These are phyloP conservation scores for Neurospora sp. DNA, from an alignment of 495 filamentous ascomycete genomes.

Conservation along the genomic window DNA sequence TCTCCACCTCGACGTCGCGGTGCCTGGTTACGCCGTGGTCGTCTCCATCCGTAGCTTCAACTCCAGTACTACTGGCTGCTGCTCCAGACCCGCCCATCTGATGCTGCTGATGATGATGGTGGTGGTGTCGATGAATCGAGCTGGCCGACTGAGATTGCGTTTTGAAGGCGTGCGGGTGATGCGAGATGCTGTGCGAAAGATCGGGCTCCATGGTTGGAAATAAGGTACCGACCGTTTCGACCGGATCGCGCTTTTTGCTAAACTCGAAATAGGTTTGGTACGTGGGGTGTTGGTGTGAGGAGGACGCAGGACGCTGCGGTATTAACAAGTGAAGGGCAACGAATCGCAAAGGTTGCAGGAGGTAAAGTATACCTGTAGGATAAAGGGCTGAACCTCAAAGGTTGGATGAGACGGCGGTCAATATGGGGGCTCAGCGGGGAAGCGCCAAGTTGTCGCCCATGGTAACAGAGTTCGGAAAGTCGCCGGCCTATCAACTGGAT, in stretches of 20 bases:
- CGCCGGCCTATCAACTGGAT: not conserved
- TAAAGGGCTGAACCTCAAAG: not conserved
- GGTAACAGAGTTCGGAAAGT: not conserved
- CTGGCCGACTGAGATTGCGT: constrained; percentile 28
- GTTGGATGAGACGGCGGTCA: not conserved
- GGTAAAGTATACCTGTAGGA: not conserved
- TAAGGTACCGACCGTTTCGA: not conserved
- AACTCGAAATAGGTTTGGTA: not conserved
- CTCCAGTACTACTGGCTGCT: constrained; percentile 31
- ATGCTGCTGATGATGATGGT: constrained; percentile 11
- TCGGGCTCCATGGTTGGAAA: constrained; percentile 22
- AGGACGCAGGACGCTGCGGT: not conserved
- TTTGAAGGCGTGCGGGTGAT: constrained; percentile 39
- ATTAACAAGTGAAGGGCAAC: not conserved
- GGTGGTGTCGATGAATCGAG: constrained; percentile 15
- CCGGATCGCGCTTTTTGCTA: not conserved
- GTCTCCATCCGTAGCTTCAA: constrained; percentile 39
- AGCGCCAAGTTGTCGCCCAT: not conserved
- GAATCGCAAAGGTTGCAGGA: not conserved
- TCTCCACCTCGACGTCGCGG: constrained; percentile 64
- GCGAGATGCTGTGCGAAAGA: constrained; percentile 30
- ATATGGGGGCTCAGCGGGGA: not conserved
- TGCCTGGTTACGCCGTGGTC: constrained; percentile 38
- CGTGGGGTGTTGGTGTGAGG: not conserved
- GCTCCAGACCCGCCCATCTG: constrained; percentile 23